Conservation (phyloP, 768 basidiomycete genomes). For the Neoboletus brunneissimus region DNA sequence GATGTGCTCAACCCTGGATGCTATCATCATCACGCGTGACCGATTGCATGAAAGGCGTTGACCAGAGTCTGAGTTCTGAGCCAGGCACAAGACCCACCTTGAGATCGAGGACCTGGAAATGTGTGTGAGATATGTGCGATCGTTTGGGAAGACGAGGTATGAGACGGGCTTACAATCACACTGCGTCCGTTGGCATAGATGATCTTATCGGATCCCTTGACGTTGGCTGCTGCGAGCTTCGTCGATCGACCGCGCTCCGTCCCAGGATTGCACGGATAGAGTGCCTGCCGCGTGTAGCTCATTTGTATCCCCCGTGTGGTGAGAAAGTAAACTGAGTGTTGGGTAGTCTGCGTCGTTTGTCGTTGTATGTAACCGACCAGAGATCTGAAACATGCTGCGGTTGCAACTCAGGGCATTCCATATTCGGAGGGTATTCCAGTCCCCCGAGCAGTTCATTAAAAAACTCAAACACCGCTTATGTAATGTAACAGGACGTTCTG, state of each 20-base stretch:
- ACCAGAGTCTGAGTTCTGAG: neutral
- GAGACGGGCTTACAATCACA: constrained; percentile 64
- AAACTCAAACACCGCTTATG: neutral
- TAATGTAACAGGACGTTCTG: constrained; percentile 2
- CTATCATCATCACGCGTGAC: constrained; percentile 36
- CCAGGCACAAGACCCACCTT: constrained; percentile 48
- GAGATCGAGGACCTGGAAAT: constrained; percentile 71
- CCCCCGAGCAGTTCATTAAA: constrained; percentile 1
- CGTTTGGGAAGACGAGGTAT: neutral
- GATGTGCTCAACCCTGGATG: constrained; percentile 59
- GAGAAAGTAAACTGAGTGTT: neutral
- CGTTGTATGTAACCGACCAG: neutral
- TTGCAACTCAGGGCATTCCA: constrained; percentile 16
- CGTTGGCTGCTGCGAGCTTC: constrained; percentile 67
- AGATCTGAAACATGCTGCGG: constrained; percentile 10
- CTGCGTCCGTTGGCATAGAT: constrained; percentile 83
- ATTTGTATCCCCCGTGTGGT: constrained; percentile 28
- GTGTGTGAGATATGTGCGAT: neutral
- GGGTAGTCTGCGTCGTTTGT: neutral
- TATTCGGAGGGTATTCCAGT: constrained; percentile 3
- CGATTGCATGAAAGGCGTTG: neutral
- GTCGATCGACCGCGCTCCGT: constrained; percentile 67
- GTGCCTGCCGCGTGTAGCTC: constrained; percentile 47
- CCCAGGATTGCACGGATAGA: constrained; percentile 68
- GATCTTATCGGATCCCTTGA: constrained; percentile 56